Evolutionary conservation across 179 eudicot species (phyloP).

Genomic region (Heliamphora pulchella): DNA sequence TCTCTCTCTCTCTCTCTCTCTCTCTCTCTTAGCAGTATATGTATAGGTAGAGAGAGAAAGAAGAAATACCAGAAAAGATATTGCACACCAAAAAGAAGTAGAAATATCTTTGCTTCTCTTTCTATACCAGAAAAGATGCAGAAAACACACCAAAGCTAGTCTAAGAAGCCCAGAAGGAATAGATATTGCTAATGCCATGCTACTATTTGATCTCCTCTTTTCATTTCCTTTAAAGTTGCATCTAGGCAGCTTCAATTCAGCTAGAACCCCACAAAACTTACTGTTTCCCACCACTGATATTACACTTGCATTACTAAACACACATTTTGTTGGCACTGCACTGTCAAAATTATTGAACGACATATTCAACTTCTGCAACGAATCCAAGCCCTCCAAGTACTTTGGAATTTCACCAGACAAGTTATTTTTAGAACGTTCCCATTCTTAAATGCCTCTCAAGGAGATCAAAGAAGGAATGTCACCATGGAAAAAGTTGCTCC

Average conservation of each 20-base stretch:
- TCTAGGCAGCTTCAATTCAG: neutral
- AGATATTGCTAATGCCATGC: neutral
- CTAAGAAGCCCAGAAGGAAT: neutral
- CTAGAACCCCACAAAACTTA: neutral
- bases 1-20: too few relatives aligned
- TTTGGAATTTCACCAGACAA: neutral
- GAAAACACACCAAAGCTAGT: neutral
- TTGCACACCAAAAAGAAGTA: too few relatives aligned
- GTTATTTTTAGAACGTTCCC: conserved; percentile 8
- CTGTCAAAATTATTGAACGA: conserved; percentile 1
- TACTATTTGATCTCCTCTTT: neutral
- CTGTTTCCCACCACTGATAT: neutral
- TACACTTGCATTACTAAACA: neutral
- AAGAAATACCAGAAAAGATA: too few relatives aligned
- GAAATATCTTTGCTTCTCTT: neutral
- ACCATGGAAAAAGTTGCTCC: neutral
- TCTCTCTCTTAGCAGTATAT: too few relatives aligned
- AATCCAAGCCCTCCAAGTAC: neutral
- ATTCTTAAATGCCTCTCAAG: conserved; percentile 1
- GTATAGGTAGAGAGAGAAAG: too few relatives aligned
- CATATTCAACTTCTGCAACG: neutral
- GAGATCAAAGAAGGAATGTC: neutral
- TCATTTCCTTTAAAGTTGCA: neutral
- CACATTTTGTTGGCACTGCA: neutral
- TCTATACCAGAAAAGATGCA: neutral